These are phyloP conservation scores for Pleomassaria siparia DNA, from an alignment of 2,329 filamentous ascomycete species.

Conservation along the genomic window DNA sequence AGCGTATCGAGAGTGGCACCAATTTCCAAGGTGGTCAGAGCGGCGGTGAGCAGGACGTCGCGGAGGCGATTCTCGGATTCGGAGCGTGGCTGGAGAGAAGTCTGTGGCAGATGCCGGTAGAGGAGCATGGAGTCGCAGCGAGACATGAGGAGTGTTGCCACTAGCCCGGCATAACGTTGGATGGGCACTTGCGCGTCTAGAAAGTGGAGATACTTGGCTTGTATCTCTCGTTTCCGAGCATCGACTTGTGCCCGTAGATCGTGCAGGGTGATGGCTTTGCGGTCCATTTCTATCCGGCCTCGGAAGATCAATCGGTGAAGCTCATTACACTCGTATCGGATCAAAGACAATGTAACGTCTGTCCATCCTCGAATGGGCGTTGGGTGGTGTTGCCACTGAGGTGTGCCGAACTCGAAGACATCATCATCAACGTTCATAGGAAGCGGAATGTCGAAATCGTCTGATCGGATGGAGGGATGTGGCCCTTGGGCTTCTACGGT, in stretches of 20 bases:
- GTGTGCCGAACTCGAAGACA: slow-evolving; percentile 39
- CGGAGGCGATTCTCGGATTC: slow-evolving; percentile 40
- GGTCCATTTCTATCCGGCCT: slow-evolving; percentile 42
- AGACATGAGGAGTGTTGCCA: slow-evolving; percentile 40
- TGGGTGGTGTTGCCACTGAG: slow-evolving; percentile 39
- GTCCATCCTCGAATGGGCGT: slow-evolving; percentile 34
- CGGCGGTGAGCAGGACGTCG: slow-evolving; percentile 40
- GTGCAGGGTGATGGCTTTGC: slow-evolving; percentile 39
- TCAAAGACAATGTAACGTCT: slow-evolving; percentile 38
- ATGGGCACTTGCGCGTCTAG: slow-evolving; percentile 37
- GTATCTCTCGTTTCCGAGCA: slow-evolving; percentile 37
- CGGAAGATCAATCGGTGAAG: slow-evolving; percentile 42
- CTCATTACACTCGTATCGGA: slow-evolving; percentile 42
- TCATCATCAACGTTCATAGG: slow-evolving; percentile 43
- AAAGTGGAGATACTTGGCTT: slow-evolving; percentile 36
- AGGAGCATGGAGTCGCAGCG: slow-evolving; percentile 44
- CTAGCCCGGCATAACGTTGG: slow-evolving; percentile 41
- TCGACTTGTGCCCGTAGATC: slow-evolving; percentile 39
- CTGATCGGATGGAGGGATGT: slow-evolving; percentile 39
- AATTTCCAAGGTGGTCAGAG: slow-evolving; percentile 41
- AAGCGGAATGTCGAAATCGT: slow-evolving; percentile 41
- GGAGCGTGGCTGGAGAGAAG: slow-evolving; percentile 34
- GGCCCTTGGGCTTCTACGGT: slow-evolving; percentile 42
- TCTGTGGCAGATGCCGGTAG: slow-evolving; percentile 42
- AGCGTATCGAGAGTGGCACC: slow-evolving; percentile 42